Evolutionary conservation across 148 eudicot species (phyloP).

Genomic region (Rhododendron vialii): DNA sequence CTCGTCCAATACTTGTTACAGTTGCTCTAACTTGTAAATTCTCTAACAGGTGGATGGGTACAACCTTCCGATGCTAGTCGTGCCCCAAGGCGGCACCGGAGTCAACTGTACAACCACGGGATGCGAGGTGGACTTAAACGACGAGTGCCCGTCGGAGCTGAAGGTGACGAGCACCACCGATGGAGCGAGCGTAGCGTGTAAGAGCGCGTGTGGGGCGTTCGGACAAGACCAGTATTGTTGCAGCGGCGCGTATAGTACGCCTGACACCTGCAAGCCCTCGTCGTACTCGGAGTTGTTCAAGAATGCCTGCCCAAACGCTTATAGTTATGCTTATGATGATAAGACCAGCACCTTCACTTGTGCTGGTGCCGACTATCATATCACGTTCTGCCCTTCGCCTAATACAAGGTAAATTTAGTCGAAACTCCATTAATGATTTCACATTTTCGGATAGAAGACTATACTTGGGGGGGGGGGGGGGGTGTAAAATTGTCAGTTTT

Average conservation of each 20-base stretch:
- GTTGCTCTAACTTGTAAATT: not conserved
- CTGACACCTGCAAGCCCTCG: constrained; percentile 69
- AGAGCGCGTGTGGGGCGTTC: constrained; percentile 57
- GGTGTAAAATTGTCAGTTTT: not conserved
- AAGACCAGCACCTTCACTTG: constrained; percentile 80
- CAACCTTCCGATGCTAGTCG: constrained; percentile 68
- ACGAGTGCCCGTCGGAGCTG: constrained; percentile 49
- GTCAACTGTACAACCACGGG: constrained; percentile 54
- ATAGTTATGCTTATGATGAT: constrained; percentile 87
- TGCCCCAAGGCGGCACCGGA: constrained; percentile 59
- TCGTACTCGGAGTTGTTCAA: constrained; percentile 59
- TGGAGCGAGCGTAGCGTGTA: constrained; percentile 35
- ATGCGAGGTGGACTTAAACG: constrained; percentile 40
- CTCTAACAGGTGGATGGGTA: constrained; percentile 46
- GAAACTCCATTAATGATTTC: not conserved
- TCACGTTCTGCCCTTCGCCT: constrained; percentile 73
- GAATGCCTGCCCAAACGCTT: constrained; percentile 69
- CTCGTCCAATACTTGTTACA: not conserved
- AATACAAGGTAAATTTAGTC: constrained; percentile 51
- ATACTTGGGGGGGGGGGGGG: not conserved
- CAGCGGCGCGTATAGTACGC: constrained; percentile 50
- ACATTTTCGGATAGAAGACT: not conserved
- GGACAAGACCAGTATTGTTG: constrained; percentile 47
- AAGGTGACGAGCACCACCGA: constrained; percentile 24
- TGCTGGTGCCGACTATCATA: constrained; percentile 49